A percentile compares a stretch with the other conserved stretches of the same genome.
Evolutionary conservation across 805 yeast genomes (phyloP).

Genomic region (Tetrapisispora fleetii): DNA sequence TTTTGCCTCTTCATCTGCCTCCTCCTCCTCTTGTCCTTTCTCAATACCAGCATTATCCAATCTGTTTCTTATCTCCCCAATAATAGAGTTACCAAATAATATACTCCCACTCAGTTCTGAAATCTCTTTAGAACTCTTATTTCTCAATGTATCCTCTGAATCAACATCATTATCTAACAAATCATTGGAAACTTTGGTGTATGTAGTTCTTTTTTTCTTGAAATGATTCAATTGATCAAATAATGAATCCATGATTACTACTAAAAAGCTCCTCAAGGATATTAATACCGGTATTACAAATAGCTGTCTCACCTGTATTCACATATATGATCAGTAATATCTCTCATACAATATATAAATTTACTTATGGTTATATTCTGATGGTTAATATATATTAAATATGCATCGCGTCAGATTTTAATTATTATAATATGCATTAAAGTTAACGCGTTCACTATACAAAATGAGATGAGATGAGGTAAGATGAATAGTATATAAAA

Average conservation of each 20-base stretch:
- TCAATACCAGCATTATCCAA: slow-evolving; percentile 5
- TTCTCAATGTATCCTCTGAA: not conserved
- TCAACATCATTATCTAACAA: slow-evolving; percentile 5
- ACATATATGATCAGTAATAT: too few relatives aligned
- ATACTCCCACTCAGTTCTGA: slow-evolving; percentile 14
- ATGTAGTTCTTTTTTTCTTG: slow-evolving; percentile 18
- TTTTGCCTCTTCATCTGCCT: not conserved
- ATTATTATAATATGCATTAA: too few relatives aligned
- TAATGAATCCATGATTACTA: slow-evolving; percentile 18
- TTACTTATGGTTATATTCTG: too few relatives aligned
- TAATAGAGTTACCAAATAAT: slow-evolving; percentile 14
- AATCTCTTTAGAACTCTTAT: not conserved
- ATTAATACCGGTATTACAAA: too few relatives aligned
- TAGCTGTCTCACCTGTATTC: too few relatives aligned
- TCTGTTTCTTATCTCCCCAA: slow-evolving; percentile 18
- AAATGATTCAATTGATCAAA: slow-evolving; percentile 11
- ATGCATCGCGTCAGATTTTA: not conserved
- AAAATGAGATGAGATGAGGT: not conserved
- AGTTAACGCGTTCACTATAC: not conserved
- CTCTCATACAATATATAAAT: too few relatives aligned
- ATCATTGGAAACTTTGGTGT: slow-evolving; percentile 11
- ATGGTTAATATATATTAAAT: not conserved
- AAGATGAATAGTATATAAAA: too few relatives aligned
- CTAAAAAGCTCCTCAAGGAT: not conserved
- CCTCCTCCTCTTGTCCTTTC: not conserved